Conservation (phyloP, 2,329 filamentous ascomycete genomes). For the Aspergillus intermedius region DNA sequence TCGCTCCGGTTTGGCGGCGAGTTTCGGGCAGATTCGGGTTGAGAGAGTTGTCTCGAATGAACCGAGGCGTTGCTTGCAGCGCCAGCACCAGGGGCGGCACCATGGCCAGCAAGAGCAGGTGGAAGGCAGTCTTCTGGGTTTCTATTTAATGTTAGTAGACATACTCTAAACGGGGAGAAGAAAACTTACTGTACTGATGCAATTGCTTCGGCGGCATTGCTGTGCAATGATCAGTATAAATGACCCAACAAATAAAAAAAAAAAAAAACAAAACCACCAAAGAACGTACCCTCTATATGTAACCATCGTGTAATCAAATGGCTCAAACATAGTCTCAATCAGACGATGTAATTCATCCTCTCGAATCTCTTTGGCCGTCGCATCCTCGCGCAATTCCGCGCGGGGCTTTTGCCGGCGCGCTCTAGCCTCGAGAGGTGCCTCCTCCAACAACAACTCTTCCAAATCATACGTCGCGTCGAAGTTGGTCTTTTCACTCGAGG, state of each 20-base stretch:
- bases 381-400: conserved; percentile 85
- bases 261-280: conserved; percentile 21
- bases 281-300: conserved; percentile 64
- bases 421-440: conserved; percentile 87
- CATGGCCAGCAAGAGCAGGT: neutral
- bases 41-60: conserved; percentile 32
- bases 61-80: conserved; percentile 11
- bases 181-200: conserved; percentile 28
- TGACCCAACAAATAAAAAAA: neutral
- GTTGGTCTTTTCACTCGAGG: conserved; percentile 96
- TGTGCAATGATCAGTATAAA: conserved; percentile 8
- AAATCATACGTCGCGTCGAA: conserved; percentile 98
- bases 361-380: conserved; percentile 87
- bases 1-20: conserved; percentile 27
- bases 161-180: conserved; percentile 4
- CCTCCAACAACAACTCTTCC: conserved; percentile 86
- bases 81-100: neutral
- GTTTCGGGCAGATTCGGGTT: conserved; percentile 26
- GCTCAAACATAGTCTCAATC: conserved; percentile 89
- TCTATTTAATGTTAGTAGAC: conserved; percentile 15
- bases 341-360: conserved; percentile 90
- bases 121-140: conserved; percentile 36
- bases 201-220: conserved; percentile 36
- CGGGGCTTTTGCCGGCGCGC: conserved; percentile 89
- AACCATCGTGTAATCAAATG: conserved; percentile 87